phyloP scores from a whole-genome alignment of 495 filamentous ascomycete species.

The Cryomyces minteri region DNA sequence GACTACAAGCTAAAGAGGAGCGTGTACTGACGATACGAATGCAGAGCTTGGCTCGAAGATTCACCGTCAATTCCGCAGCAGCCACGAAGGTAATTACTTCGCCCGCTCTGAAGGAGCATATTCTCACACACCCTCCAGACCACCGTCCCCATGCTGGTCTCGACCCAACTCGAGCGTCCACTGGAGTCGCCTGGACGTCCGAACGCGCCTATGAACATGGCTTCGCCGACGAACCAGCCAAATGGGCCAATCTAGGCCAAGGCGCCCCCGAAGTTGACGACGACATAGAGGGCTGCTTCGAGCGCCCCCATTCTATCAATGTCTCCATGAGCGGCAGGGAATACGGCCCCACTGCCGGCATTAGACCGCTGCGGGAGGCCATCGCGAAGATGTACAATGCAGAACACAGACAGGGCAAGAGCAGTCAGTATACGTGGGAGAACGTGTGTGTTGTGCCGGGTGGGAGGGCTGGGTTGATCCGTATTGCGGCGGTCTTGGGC shows the following conservation, averaged over 20 bases:
- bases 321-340: conserved; percentile 61
- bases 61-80: conserved; percentile 67
- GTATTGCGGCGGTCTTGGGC: conserved; percentile 84
- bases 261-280: conserved; percentile 91
- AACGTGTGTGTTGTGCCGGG: conserved; percentile 97
- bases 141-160: conserved; percentile 81
- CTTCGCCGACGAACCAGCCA: conserved; percentile 54
- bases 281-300: conserved; percentile 71
- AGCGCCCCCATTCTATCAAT: conserved; percentile 66
- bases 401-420: conserved; percentile 74
- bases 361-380: conserved; percentile 73
- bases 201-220: conserved; percentile 25
- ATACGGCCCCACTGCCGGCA: conserved; percentile 87
- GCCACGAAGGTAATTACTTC: conserved; percentile 44
- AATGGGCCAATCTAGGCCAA: conserved; percentile 89
- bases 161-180: conserved; percentile 55
- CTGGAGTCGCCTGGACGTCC: conserved; percentile 28
- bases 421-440: conserved; percentile 92
- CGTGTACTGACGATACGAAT: neutral
- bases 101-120: too few species aligned
- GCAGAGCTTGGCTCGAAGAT: conserved; percentile 60
- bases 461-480: conserved; percentile 78
- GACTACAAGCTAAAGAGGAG: neutral
- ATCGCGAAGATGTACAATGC: conserved; percentile 89
- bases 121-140: neutral